Conservation (phyloP, 2,329 filamentous ascomycete species). For the Penicillium sp. region DNA sequence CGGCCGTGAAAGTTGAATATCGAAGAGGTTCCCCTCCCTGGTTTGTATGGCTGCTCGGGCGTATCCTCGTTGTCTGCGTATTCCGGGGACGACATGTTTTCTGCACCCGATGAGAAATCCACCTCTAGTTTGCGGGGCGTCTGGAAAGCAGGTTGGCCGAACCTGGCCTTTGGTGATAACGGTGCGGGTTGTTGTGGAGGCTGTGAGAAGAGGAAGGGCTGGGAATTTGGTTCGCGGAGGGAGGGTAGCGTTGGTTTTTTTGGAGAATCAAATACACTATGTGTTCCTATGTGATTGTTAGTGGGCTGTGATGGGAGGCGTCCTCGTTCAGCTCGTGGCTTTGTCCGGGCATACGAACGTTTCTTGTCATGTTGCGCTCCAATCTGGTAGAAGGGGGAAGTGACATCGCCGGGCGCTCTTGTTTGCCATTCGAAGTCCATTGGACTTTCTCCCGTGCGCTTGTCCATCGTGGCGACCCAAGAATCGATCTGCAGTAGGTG, state of each 20-base stretch:
- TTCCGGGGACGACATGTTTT: conserved; percentile 47
- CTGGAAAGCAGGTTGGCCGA: conserved; percentile 45
- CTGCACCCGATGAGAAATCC: conserved; percentile 48
- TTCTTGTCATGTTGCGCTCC: conserved; percentile 45
- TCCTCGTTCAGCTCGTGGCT: background rate
- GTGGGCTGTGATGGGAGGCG: conserved; percentile 3
- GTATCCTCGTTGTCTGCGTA: conserved; percentile 49
- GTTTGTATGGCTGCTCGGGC: conserved; percentile 38
- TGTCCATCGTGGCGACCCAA: conserved; percentile 32
- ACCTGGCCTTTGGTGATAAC: conserved; percentile 33
- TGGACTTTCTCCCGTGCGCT: conserved; percentile 44
- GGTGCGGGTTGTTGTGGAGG: conserved; percentile 30
- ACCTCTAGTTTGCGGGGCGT: conserved; percentile 49
- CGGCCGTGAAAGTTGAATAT: conserved; percentile 43
- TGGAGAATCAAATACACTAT: conserved; percentile 45
- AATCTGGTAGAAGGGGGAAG: conserved; percentile 49
- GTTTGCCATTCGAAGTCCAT: conserved; percentile 53
- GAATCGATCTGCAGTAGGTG: conserved; percentile 7
- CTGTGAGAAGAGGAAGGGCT: conserved; percentile 50
- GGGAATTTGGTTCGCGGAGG: conserved; percentile 49
- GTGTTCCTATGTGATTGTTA: conserved; percentile 31
- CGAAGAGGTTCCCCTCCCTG: conserved; percentile 37
- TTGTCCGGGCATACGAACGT: conserved; percentile 33
- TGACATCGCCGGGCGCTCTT: conserved; percentile 43
- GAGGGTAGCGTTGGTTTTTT: conserved; percentile 48